A percentile compares a stretch with the other conserved stretches of the same genome.
These are phyloP conservation scores for Penicillium sp. DNA, from an alignment of 2,329 filamentous ascomycete genomes.

Conservation along the genomic window DNA sequence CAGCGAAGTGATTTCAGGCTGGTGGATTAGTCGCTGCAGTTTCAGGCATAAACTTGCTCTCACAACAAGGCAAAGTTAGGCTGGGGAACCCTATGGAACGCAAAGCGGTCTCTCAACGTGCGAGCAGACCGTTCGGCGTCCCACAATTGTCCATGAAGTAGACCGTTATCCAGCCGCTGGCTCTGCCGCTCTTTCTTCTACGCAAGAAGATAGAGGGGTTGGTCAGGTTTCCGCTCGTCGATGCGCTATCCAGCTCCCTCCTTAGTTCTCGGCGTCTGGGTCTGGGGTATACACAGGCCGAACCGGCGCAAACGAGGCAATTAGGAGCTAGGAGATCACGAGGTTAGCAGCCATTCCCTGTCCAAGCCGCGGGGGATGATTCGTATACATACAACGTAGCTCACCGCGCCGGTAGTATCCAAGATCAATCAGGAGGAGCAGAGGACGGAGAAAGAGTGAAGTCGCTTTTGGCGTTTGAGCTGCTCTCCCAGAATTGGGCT, in stretches of 20 bases:
- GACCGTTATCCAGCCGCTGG: conserved; percentile 25
- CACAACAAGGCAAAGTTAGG: conserved; percentile 31
- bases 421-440: conserved; percentile 6
- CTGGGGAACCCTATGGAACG: conserved; percentile 57
- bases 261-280: background rate
- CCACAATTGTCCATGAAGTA: conserved; percentile 52
- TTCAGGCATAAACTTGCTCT: background rate
- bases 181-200: background rate
- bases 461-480: too few relatives aligned
- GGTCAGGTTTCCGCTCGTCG: background rate
- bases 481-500: conserved; percentile 1
- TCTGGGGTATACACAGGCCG: background rate
- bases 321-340: background rate
- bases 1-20: conserved; percentile 23
- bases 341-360: background rate
- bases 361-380: background rate
- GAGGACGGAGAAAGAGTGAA: background rate
- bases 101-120: conserved; percentile 55
- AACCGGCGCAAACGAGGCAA: conserved; percentile 4
- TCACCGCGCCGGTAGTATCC: conserved; percentile 8
- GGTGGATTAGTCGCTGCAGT: conserved; percentile 21
- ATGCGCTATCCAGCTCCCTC: background rate
- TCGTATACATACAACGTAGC: background rate
- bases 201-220: conserved; percentile 8
- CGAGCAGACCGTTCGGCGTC: conserved; percentile 56